Evolutionary conservation across 2,329 filamentous ascomycete species (phyloP).

Genomic region (Alternaria conjuncta): DNA sequence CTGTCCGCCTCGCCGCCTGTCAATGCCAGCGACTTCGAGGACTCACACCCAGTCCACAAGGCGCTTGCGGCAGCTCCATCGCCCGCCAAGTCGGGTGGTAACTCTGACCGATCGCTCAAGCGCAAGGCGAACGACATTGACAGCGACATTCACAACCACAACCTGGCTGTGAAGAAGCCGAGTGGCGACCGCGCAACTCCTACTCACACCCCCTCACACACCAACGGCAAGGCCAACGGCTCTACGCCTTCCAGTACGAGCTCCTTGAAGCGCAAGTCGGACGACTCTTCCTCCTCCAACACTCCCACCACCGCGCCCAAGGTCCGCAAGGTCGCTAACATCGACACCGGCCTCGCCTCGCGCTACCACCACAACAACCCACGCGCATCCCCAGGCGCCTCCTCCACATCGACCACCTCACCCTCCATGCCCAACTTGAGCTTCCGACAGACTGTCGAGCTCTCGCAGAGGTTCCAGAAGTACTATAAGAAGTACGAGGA

Average conservation of each 20-base stretch:
- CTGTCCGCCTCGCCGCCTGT: slow-evolving; percentile 67
- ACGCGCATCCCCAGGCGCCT: slow-evolving; percentile 43
- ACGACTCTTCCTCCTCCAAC: slow-evolving; percentile 44
- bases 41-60: slow-evolving; percentile 51
- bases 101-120: slow-evolving; percentile 46
- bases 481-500: slow-evolving; percentile 65
- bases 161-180: slow-evolving; percentile 41
- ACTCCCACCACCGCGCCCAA: slow-evolving; percentile 36
- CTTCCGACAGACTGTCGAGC: slow-evolving; percentile 54
- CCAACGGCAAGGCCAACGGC: slow-evolving; percentile 36
- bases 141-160: slow-evolving; percentile 47
- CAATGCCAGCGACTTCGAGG: slow-evolving; percentile 64
- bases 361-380: slow-evolving; percentile 43
- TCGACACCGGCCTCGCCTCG: slow-evolving; percentile 44
- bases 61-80: slow-evolving; percentile 44
- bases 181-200: slow-evolving; percentile 38
- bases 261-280: slow-evolving; percentile 55
- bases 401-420: slow-evolving; percentile 44
- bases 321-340: slow-evolving; percentile 43
- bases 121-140: slow-evolving; percentile 52
- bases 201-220: slow-evolving; percentile 37
- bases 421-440: slow-evolving; percentile 44
- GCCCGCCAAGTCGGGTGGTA: slow-evolving; percentile 40
- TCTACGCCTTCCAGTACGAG: slow-evolving; percentile 36
- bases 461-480: slow-evolving; percentile 61